phyloP scores from a whole-genome alignment of 352 stramenopile species.

The Globisporangium splendens region DNA sequence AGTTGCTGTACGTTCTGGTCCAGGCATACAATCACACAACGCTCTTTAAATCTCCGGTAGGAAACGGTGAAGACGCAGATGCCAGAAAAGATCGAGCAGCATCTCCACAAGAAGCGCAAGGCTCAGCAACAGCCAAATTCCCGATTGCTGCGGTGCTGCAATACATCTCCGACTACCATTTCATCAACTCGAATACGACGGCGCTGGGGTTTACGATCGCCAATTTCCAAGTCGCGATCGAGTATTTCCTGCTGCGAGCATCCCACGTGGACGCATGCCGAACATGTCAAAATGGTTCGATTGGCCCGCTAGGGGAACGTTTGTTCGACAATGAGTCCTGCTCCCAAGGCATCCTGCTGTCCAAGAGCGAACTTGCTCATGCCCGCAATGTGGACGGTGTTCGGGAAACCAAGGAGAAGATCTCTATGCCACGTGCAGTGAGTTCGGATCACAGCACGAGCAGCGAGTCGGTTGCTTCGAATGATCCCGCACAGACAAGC shows the following conservation, averaged over 20 bases:
- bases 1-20: conserved; percentile 65
- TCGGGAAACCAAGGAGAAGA: neutral
- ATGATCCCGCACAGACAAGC: too few species aligned
- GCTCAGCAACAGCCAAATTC: conserved; percentile 14
- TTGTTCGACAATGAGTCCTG: neutral
- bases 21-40: conserved; percentile 37
- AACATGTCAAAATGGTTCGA: conserved; percentile 3
- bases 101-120: too few species aligned
- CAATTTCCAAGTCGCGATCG: conserved; percentile 76
- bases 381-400: neutral
- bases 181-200: conserved; percentile 82
- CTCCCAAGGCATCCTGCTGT: conserved; percentile 3
- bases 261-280: conserved; percentile 20
- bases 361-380: conserved; percentile 6
- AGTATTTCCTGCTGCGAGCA: conserved; percentile 68
- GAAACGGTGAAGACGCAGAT: conserved; percentile 6
- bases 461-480: too few species aligned
- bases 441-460: neutral
- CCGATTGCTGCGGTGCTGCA: conserved; percentile 52
- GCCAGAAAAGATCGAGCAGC: neutral
- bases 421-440: neutral
- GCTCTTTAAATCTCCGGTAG: neutral
- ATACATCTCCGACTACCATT: conserved; percentile 79
- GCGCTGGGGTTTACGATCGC: conserved; percentile 74
- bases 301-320: too few species aligned